A percentile compares a stretch with the other conserved stretches of the same genome.
phyloP scores from a whole-genome alignment of 495 filamentous ascomycete species.

The Xylaria longipes region DNA sequence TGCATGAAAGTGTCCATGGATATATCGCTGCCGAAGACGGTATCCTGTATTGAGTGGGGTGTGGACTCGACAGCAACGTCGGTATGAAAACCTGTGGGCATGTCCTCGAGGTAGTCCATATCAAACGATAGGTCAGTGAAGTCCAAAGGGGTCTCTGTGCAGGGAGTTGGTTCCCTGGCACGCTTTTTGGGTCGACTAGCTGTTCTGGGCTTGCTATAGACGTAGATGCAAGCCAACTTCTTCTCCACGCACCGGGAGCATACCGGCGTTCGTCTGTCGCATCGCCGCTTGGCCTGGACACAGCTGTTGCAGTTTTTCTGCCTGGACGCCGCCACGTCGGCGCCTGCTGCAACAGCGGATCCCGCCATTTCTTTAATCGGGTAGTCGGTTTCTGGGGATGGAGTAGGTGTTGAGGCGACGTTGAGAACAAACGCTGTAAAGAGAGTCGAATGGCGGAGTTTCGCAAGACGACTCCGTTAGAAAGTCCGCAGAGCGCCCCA shows the following conservation, averaged over 20 bases:
- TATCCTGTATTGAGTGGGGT: background rate
- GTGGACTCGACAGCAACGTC: background rate
- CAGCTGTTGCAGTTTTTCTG: conserved; percentile 46
- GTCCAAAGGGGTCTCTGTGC: conserved; percentile 9
- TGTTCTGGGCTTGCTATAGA: conserved; percentile 30
- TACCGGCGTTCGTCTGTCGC: conserved; percentile 38
- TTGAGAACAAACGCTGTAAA: background rate
- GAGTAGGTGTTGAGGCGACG: background rate
- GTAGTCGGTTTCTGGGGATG: background rate
- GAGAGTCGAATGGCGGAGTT: conserved; percentile 19
- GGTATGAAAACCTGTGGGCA: conserved; percentile 8
- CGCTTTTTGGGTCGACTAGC: background rate
- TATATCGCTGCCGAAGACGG: background rate
- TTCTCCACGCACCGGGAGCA: conserved; percentile 44
- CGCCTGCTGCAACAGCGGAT: background rate
- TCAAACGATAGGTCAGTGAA: conserved; percentile 21
- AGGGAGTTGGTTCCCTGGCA: conserved; percentile 15
- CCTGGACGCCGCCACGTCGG: conserved; percentile 26
- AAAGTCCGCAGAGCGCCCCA: conserved; percentile 24
- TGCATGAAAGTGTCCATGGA: conserved; percentile 5
- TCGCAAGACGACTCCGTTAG: background rate
- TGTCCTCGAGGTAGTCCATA: conserved; percentile 18
- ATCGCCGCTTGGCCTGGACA: conserved; percentile 40
- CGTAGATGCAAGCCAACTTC: conserved; percentile 38
- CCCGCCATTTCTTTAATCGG: background rate